These are phyloP conservation scores for Calonectria pteridis DNA, from an alignment of 2,329 filamentous ascomycete genomes.

Conservation along the genomic window DNA sequence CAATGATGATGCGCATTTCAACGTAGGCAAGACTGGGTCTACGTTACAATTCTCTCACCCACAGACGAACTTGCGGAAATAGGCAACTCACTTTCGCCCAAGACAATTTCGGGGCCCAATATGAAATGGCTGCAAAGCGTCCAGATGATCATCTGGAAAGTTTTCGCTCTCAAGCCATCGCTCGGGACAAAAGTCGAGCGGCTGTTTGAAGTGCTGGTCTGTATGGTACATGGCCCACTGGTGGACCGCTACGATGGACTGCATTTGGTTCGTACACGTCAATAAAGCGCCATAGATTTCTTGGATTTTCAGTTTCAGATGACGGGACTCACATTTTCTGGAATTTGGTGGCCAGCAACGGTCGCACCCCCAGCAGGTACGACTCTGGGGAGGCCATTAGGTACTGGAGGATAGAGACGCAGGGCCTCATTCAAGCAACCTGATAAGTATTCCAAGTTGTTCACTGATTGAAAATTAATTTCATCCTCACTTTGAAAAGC, in stretches of 20 bases:
- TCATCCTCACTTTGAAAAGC: slow-evolving; percentile 1
- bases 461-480: background rate
- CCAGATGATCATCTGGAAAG: slow-evolving; percentile 4
- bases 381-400: background rate
- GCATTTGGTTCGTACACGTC: background rate
- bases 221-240: slow-evolving; percentile 25
- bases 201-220: slow-evolving; percentile 11
- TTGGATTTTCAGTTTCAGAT: background rate
- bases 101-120: slow-evolving; percentile 16
- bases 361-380: background rate
- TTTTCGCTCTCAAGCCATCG: slow-evolving; percentile 10
- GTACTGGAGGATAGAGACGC: slow-evolving; percentile 5
- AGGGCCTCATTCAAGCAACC: slow-evolving; percentile 13
- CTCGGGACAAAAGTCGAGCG: slow-evolving; percentile 22
- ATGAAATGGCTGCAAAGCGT: slow-evolving; percentile 24
- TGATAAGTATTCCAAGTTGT: background rate
- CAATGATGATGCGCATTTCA: background rate
- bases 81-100: slow-evolving; percentile 11
- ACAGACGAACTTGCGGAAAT: too few species aligned
- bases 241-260: slow-evolving; percentile 10
- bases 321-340: background rate
- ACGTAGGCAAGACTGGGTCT: background rate
- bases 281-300: background rate
- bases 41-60: background rate
- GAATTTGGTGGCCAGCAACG: background rate